A percentile compares a stretch with the other conserved stretches of the same genome.
Conservation (phyloP, 495 filamentous ascomycete species). For the Clavariopsis aquatica region DNA sequence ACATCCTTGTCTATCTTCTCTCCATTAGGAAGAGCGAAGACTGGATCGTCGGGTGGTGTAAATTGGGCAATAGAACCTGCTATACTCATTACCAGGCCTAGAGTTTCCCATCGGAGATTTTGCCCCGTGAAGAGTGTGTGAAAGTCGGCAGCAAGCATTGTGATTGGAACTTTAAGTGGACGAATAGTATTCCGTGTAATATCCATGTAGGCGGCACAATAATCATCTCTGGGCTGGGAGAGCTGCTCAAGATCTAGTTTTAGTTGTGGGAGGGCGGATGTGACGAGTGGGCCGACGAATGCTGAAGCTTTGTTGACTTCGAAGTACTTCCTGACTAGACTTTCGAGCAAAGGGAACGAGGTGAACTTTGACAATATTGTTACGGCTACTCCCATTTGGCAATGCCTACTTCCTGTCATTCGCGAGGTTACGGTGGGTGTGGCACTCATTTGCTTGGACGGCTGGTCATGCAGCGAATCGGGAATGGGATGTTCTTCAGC, state of each 20-base stretch:
- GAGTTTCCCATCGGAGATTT: slow-evolving; percentile 35
- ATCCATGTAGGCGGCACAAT: slow-evolving; percentile 9
- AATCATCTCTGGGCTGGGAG: neutral
- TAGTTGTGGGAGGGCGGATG: slow-evolving; percentile 24
- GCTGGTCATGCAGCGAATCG: slow-evolving; percentile 25
- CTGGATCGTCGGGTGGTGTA: slow-evolving; percentile 27
- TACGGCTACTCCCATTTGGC: slow-evolving; percentile 15
- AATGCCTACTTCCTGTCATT: slow-evolving; percentile 13
- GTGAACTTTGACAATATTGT: slow-evolving; percentile 20
- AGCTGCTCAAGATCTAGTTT: slow-evolving; percentile 25
- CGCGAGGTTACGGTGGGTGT: slow-evolving; percentile 9
- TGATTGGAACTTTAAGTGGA: slow-evolving; percentile 25
- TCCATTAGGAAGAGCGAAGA: slow-evolving; percentile 26
- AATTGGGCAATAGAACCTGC: slow-evolving; percentile 28
- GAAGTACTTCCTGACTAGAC: slow-evolving; percentile 21
- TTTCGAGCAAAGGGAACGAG: slow-evolving; percentile 28
- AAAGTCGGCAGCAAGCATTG: slow-evolving; percentile 22
- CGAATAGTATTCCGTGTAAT: slow-evolving; percentile 27
- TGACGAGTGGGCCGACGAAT: slow-evolving; percentile 24
- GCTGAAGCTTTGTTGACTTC: slow-evolving; percentile 19
- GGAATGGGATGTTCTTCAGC: slow-evolving; percentile 26
- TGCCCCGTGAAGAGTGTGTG: slow-evolving; percentile 31
- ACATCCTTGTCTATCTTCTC: slow-evolving; percentile 24
- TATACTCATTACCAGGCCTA: slow-evolving; percentile 25
- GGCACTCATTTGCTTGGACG: slow-evolving; percentile 3